Conservation (phyloP, 345 rosid species). For the Citrus cavaleriei region DNA sequence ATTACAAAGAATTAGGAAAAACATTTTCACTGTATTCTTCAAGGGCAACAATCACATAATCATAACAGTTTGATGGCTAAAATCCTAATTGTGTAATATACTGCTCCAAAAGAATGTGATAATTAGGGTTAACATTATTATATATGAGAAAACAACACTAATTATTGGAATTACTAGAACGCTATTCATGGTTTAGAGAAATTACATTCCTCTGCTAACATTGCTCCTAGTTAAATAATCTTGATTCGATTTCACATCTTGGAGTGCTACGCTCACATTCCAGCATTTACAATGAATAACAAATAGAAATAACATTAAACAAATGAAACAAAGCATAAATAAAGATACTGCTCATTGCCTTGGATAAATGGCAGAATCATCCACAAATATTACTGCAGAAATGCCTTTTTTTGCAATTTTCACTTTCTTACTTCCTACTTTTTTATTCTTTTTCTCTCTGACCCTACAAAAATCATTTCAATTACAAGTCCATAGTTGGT, state of each 20-base stretch:
- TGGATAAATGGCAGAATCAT: background rate
- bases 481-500: background rate
- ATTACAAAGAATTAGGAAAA: background rate
- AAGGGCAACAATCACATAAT: background rate
- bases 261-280: background rate
- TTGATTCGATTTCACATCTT: background rate
- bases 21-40: background rate
- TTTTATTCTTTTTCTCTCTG: background rate
- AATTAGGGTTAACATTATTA: background rate
- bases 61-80: background rate
- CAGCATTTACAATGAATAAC: background rate
- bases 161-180: background rate
- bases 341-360: background rate
- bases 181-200: background rate
- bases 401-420: background rate
- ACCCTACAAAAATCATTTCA: background rate
- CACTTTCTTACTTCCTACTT: background rate
- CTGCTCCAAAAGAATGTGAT: background rate
- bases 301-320: background rate
- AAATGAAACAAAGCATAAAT: background rate
- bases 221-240: background rate
- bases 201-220: background rate
- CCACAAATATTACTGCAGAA: background rate
- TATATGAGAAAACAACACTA: background rate
- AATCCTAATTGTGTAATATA: background rate